phyloP scores from a whole-genome alignment of 2,329 filamentous ascomycete genomes.

The Colletotrichum sp. region DNA sequence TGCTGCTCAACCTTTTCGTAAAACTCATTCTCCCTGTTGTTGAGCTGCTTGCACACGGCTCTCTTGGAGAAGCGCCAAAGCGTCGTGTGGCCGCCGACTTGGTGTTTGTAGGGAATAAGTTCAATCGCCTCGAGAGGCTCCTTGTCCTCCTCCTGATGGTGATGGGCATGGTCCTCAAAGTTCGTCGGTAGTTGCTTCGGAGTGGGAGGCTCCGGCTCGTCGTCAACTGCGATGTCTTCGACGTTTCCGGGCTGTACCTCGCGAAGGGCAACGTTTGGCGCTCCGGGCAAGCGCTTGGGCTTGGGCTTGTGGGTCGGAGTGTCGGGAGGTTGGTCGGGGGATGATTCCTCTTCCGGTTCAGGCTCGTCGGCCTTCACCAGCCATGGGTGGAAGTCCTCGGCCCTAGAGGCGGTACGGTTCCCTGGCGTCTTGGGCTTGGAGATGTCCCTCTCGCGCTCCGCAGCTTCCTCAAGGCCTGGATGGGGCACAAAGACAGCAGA shows the following conservation, averaged over 20 bases:
- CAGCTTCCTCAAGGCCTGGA: constrained; percentile 56
- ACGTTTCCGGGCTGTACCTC: constrained; percentile 37
- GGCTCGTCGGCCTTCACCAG: constrained; percentile 63
- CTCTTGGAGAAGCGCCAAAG: constrained; percentile 94
- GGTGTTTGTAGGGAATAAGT: constrained; percentile 94
- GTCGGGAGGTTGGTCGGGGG: constrained; percentile 1
- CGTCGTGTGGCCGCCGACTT: constrained; percentile 95
- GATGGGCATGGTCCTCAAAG: constrained; percentile 54
- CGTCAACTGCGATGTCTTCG: constrained; percentile 46
- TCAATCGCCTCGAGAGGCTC: constrained; percentile 88
- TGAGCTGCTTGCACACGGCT: constrained; percentile 97
- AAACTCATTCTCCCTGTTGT: constrained; percentile 98
- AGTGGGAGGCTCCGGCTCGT: constrained; percentile 45
- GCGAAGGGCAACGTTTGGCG: constrained; percentile 22
- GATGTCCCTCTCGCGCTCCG: constrained; percentile 31
- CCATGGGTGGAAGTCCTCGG: constrained; percentile 54
- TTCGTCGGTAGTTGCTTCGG: constrained; percentile 38
- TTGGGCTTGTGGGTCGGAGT: constrained; percentile 13
- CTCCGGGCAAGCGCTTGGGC: constrained; percentile 8
- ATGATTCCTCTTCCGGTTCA: constrained; percentile 35
- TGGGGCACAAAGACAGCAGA: constrained; percentile 84
- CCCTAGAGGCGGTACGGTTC: constrained; percentile 10
- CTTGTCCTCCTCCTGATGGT: constrained; percentile 53
- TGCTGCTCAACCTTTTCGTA: constrained; percentile 94
- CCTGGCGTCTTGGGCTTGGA: constrained; percentile 24